Percentiles rank a stretch among this genome's conserved stretches.
Evolutionary conservation across 1,139 yeast genomes (phyloP).

Genomic region (Meyerozyma elateridarum): DNA sequence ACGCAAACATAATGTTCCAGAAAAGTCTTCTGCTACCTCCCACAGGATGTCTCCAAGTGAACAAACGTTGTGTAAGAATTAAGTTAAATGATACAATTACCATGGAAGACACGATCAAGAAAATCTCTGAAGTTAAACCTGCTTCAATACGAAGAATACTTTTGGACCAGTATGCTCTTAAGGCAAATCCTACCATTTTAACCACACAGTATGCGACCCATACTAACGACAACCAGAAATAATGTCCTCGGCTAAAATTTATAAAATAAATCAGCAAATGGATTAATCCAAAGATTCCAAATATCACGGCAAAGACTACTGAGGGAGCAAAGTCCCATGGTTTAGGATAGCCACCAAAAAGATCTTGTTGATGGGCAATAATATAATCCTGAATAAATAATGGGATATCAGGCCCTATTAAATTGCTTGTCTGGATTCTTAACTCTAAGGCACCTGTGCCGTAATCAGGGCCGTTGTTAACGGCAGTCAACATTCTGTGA

Average conservation of each 20-base stretch:
- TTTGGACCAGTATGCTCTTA: constrained; percentile 57
- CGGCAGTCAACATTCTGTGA: constrained; percentile 16
- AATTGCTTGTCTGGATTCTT: constrained; percentile 23
- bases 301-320: constrained; percentile 53
- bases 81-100: constrained; percentile 55
- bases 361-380: constrained; percentile 39
- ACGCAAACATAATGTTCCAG: constrained; percentile 47
- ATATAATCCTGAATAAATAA: constrained; percentile 29
- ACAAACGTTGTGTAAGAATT: constrained; percentile 69
- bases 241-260: constrained; percentile 57
- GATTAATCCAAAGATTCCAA: constrained; percentile 41
- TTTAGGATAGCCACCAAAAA: constrained; percentile 68
- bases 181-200: constrained; percentile 56
- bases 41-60: constrained; percentile 81
- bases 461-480: constrained; percentile 40
- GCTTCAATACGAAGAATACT: constrained; percentile 39
- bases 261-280: constrained; percentile 48
- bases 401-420: constrained; percentile 34
- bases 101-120: constrained; percentile 54
- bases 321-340: constrained; percentile 55
- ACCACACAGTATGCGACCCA: constrained; percentile 50
- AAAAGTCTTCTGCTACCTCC: constrained; percentile 57
- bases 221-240: constrained; percentile 54
- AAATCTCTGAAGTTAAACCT: constrained; percentile 60
- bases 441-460: constrained; percentile 47